These are phyloP conservation scores for Trypanosoma cruzi DNA, from an alignment of 208 protist genomes.

Conservation along the genomic window DNA sequence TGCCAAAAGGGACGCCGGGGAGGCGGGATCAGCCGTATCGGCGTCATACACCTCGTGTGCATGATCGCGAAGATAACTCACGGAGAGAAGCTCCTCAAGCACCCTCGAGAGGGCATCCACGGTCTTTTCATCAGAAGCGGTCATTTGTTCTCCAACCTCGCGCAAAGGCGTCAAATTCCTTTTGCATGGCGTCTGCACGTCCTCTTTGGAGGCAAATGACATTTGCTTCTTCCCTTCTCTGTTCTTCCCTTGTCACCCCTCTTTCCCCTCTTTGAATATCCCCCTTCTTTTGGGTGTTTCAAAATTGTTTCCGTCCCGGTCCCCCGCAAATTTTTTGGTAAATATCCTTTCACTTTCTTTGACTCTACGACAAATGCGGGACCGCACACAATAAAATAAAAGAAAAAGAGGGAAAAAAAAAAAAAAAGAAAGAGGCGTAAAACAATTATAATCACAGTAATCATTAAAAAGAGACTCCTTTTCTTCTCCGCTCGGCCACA, in stretches of 20 bases:
- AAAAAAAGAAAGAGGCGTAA: conserved; percentile 3
- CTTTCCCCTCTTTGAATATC: background rate
- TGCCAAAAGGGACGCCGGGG: conserved; percentile 7
- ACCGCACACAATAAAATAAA: background rate
- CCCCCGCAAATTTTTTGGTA: background rate
- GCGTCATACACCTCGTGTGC: background rate
- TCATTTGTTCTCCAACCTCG: background rate
- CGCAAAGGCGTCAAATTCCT: background rate
- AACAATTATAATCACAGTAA: conserved; percentile 4
- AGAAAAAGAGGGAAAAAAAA: background rate
- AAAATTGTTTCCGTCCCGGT: conserved; percentile 1
- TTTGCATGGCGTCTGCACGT: background rate
- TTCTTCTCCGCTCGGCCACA: background rate
- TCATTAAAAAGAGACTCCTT: background rate
- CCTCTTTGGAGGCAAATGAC: background rate
- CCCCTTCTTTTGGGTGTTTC: background rate
- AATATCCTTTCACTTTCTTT: background rate
- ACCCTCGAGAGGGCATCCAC: background rate
- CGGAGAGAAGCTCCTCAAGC: conserved; percentile 4
- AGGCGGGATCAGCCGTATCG: background rate
- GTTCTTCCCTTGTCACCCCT: background rate
- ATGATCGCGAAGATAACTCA: conserved; percentile 2
- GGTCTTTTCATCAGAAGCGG: background rate
- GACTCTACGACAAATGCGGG: conserved; percentile 14
- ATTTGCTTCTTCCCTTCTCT: background rate